Base-by-base conservation (phyloP, 2,329 filamentous ascomycete species). In the Aspergillus proliferans region DNA sequence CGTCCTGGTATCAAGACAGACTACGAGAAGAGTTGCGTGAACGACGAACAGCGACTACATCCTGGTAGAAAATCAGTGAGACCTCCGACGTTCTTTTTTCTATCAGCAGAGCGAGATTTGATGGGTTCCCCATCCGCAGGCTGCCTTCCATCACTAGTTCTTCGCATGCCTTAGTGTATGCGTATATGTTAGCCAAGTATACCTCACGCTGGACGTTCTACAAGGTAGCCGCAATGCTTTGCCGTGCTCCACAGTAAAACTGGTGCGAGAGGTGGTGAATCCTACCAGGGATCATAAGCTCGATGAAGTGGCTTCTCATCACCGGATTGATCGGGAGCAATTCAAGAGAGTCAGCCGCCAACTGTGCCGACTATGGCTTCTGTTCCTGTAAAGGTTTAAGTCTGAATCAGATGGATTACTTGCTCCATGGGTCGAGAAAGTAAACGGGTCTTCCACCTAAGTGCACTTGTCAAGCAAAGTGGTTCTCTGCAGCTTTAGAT, bases 171-270 rank as follows among this genome's bases (percentile, higher is more conserved):
- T 41, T 53, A 5, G 58, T 71, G 1, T 72, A 73, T 49, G 53
- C 51, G 1, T 76, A 76, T 54, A 71, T 76, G 65, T 6, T 76
- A 2, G 60, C 58, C n/a, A 76, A 76, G 53, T 74, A 66, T 50
- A 73, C 69, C 0, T 67, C 63, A 6, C 63, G 72, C 15, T 75
- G 70, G 67, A 47, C 49, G 9, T 75, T 76, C 50, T 76, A 72
- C 50, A 66, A 63, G 28, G 53, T 56, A 1, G 65, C 65, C 7
- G 69, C 71, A 5, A 50, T 51, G 4, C 47, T 71, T 1, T 71
- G 68, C 48, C 44, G 59, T 6, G 55, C 50, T 12, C 48, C 59
- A 9, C 26, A 58, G 6, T 49, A 52, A 42, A 49, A 4, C 41
- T 47, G 2, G 63, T 76, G 2, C 57, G 68, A 4, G 74, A 76